Evolutionary conservation across 768 basidiomycete species (phyloP), one percentile per base, ranked within the genome.

Genomic region (Guyanaporus albipodus): DNA sequence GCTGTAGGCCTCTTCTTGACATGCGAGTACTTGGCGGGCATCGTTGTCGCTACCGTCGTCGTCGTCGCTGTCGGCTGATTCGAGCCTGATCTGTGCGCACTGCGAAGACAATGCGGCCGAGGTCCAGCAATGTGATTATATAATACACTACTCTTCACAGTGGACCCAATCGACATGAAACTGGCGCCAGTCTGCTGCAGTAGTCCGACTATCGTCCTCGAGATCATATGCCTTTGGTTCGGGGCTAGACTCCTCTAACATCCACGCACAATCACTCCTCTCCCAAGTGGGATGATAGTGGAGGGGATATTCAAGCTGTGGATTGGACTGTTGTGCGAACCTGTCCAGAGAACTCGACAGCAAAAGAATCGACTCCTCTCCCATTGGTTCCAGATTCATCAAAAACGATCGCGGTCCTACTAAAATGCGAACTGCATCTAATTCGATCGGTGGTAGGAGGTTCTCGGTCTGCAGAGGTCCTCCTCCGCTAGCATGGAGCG

Each of bases 21-120:
- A 66, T 85, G 83, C 21, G 83, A 85, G 66, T 85, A 85, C 58
- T 85, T 85, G 27, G 82, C 76, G 15, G 83, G 81, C 83, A 85
- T 85, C 4, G 44, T 60, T 24, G 46, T 42, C 8, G 17, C 26
- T 6, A 24, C 38, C 21, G n/a, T 47, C 10, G 18, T 82, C 22
- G 45, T 56, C 27, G 46, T 22, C 17, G 41, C 28, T 29, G 31
- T 31, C 14, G 12, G 21, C 40, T 24, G 23, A 42, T 23, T 41
- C 35, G 36, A 14, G 14, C 27, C 31, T 48, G 46, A 54, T 56
- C 48, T 46, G 48, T 50, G 46, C 44, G 49, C 40, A 49, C 46
- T 50, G 46, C 44, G 49, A 38, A 49, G 59, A 34, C 57, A 60
- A 47, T 21, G 45, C 33, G 46, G 48, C 11, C 17, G 15, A 21